Percentiles rank a stretch among this genome's conserved stretches.
Evolutionary conservation across 1,284 basidiomycete species (phyloP).

Genomic region (Irpex sp.): DNA sequence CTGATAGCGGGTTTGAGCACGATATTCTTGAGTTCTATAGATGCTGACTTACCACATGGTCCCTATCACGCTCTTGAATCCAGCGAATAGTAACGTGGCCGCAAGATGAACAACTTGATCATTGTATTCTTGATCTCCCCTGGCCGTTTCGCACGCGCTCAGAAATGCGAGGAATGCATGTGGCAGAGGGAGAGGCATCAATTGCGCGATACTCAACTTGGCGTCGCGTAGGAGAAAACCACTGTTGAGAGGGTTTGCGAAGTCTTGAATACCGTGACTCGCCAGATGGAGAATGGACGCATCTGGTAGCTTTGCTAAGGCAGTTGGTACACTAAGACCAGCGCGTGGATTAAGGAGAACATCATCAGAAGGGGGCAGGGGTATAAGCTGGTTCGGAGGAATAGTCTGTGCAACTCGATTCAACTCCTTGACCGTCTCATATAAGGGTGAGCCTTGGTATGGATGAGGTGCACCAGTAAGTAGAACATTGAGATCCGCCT

Average conservation of each 20-base stretch:
- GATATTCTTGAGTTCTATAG: too few species aligned
- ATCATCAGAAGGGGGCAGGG: neutral
- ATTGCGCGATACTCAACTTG: neutral
- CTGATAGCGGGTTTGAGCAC: neutral
- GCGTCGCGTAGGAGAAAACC: slow-evolving; percentile 3
- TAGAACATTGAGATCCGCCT: neutral
- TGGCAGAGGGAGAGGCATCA: neutral
- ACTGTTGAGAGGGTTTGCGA: neutral
- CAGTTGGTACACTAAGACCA: neutral
- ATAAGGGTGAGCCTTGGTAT: neutral
- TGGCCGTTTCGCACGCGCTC: neutral
- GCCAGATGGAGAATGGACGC: slow-evolving; percentile 6
- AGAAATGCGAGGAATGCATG: slow-evolving; percentile 1
- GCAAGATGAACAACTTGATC: slow-evolving; percentile 11
- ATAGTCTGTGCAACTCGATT: neutral
- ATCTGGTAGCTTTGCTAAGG: slow-evolving; percentile 1
- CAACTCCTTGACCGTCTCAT: neutral
- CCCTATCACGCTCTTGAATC: slow-evolving; percentile 7
- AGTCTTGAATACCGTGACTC: slow-evolving; percentile 3
- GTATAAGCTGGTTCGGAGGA: neutral
- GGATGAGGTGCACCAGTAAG: neutral
- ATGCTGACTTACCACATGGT: slow-evolving; percentile 6
- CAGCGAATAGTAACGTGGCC: slow-evolving; percentile 10
- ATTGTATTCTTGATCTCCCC: slow-evolving; percentile 1
- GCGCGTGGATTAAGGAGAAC: neutral